Percentiles rank a stretch among this genome's conserved stretches.
These are phyloP conservation scores for Amauroascus verrucosus DNA, from an alignment of 2,329 filamentous ascomycete genomes.

Conservation along the genomic window DNA sequence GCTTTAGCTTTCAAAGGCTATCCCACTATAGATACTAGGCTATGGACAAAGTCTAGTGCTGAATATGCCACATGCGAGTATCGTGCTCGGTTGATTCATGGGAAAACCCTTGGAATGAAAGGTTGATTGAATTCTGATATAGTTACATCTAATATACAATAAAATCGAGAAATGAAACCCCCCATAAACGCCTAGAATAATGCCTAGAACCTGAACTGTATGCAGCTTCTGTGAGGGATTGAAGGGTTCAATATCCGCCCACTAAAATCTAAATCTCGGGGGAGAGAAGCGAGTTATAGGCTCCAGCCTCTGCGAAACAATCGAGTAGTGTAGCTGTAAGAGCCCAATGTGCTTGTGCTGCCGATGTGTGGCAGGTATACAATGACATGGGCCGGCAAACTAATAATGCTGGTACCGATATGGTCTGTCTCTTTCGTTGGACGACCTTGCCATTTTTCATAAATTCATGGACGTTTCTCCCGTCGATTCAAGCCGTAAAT, in stretches of 20 bases:
- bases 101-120: background rate
- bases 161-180: background rate
- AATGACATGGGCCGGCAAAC: too few relatives aligned
- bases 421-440: background rate
- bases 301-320: background rate
- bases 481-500: background rate
- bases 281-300: background rate
- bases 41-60: too few relatives aligned
- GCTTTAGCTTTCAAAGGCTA: too few relatives aligned
- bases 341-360: background rate
- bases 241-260: background rate
- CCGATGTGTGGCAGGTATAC: too few relatives aligned
- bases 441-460: background rate
- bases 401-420: too few relatives aligned
- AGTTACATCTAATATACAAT: slow-evolving; percentile 8
- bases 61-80: too few relatives aligned
- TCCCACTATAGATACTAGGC: too few relatives aligned
- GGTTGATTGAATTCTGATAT: background rate
- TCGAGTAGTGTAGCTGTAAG: background rate
- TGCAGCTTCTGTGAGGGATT: background rate
- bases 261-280: background rate
- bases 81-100: background rate
- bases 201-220: background rate
- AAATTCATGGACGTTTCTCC: background rate
- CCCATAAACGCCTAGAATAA: background rate